Conservation (phyloP, 495 filamentous ascomycete genomes). For the Lindgomyces ingoldianus region DNA sequence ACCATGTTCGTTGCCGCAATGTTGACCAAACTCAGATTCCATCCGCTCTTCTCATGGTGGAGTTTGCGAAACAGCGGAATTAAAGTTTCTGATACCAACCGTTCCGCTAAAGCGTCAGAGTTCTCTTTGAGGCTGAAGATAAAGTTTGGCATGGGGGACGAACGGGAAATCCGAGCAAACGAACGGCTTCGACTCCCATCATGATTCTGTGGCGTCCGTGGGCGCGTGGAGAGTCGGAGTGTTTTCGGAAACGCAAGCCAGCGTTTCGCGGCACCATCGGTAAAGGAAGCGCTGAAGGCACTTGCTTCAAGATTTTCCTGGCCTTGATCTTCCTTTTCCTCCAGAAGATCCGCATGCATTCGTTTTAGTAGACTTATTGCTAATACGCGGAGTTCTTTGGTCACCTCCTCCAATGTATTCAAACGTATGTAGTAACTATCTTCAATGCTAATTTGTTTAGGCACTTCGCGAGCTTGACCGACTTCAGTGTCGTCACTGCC, state of each 20-base stretch:
- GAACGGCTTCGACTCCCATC: constrained; percentile 56
- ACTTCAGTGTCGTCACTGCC: constrained; percentile 69
- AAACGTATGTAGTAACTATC: constrained; percentile 80
- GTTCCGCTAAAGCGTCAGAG: constrained; percentile 61
- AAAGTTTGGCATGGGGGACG: constrained; percentile 65
- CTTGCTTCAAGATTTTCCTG: not conserved
- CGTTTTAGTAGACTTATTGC: constrained; percentile 70
- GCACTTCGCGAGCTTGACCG: constrained; percentile 66
- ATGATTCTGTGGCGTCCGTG: constrained; percentile 56
- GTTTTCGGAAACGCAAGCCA: constrained; percentile 73
- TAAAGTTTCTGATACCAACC: constrained; percentile 66
- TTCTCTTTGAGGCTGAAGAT: constrained; percentile 64
- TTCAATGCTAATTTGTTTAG: constrained; percentile 91
- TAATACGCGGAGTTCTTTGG: constrained; percentile 64
- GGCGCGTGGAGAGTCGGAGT: constrained; percentile 74
- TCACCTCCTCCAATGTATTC: constrained; percentile 60
- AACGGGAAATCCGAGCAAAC: constrained; percentile 68
- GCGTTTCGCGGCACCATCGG: constrained; percentile 36
- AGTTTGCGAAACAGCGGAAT: constrained; percentile 72
- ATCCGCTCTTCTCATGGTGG: constrained; percentile 67
- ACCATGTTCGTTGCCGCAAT: constrained; percentile 85
- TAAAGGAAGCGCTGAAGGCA: not conserved
- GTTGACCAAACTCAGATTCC: constrained; percentile 82
- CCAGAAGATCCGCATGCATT: constrained; percentile 75
- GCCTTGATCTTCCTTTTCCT: constrained; percentile 47